Conservation (phyloP, 2,329 filamentous ascomycete genomes). For the Dactylellina parvicollis region DNA sequence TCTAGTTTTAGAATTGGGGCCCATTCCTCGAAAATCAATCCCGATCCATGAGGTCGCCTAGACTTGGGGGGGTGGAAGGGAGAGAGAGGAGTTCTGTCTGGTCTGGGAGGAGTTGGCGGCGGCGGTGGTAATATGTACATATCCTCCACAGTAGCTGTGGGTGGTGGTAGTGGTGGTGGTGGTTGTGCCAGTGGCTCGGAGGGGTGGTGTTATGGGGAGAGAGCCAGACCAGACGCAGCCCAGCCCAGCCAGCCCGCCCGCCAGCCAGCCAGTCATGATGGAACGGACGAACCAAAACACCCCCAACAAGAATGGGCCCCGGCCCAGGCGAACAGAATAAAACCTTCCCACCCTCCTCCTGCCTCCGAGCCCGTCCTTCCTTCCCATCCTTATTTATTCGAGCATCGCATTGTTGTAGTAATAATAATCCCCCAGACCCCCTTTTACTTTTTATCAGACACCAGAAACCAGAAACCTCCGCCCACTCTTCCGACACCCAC, state of each 20-base stretch:
- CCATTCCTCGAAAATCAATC: constrained; percentile 47
- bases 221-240: constrained; percentile 5
- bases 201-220: constrained; percentile 9
- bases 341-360: constrained; percentile 41
- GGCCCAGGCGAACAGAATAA: constrained; percentile 40
- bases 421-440: neutral
- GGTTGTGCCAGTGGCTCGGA: constrained; percentile 22
- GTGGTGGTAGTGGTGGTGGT: too few species aligned
- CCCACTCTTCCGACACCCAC: constrained; percentile 35
- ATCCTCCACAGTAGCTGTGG: too few species aligned
- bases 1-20: constrained; percentile 51
- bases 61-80: neutral
- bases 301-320: neutral
- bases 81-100: neutral
- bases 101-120: constrained; percentile 31
- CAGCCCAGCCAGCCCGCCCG: constrained; percentile 23
- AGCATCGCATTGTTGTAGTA: constrained; percentile 7
- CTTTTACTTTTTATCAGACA: constrained; percentile 9
- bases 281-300: constrained; percentile 1
- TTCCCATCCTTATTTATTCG: constrained; percentile 13
- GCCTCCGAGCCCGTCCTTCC: constrained; percentile 24
- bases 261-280: constrained; percentile 7
- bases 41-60: constrained; percentile 53
- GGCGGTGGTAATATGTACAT: too few species aligned
- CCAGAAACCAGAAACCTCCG: constrained; percentile 23